Evolutionary conservation across 2,329 filamentous ascomycete species (phyloP), one percentile per base, ranked within the genome.

Genomic region (Fusarium longipes): DNA sequence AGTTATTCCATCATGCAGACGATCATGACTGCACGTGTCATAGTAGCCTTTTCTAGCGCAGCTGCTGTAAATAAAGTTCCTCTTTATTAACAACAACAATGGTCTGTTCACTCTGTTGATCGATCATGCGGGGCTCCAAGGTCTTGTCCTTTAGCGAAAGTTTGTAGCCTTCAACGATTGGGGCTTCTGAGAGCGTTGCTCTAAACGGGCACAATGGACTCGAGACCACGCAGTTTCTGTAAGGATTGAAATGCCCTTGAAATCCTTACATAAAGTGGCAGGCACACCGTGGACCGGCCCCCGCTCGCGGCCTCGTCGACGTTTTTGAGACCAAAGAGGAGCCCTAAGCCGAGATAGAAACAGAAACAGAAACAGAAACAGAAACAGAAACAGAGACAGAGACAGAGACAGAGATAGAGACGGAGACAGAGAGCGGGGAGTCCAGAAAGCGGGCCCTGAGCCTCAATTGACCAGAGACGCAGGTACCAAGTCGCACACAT

Each of bases 311-410:
- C 36, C 30, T 18, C 43, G 33, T 48, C 59, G 52, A 59, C 48
- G 56, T 66, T 68, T 44, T 68, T 51, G 51, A 65, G 61, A 68
- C 56, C 44, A 33, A 38, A 32, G 60, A 53, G 65, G 59, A 60
- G 49, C 32, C 52, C 36, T 39, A 68, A 48, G 35, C 47, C 47
- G 40, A 55, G 55, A 68, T 44, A 60, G 53, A 33, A 18, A 54
- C 49, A 53, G 52, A 29, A 18, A 55, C 20, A 33, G 15, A 47
- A 14, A 6, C 20, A 47, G 20, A 48, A 8, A 8, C 10, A 52
- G 7, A 52, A 27, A 40, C 17, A 42, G 24, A 29, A 17, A 39
- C 22, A 48, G 22, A n/a, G 43, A 49, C 49, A 53, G 52, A 29
- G 18, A 55, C 20, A 33, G 15, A 47, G 12, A 6, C 20, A 47